phyloP scores from a whole-genome alignment of 2,329 filamentous ascomycete genomes.

The Hypomyces rosellus region DNA sequence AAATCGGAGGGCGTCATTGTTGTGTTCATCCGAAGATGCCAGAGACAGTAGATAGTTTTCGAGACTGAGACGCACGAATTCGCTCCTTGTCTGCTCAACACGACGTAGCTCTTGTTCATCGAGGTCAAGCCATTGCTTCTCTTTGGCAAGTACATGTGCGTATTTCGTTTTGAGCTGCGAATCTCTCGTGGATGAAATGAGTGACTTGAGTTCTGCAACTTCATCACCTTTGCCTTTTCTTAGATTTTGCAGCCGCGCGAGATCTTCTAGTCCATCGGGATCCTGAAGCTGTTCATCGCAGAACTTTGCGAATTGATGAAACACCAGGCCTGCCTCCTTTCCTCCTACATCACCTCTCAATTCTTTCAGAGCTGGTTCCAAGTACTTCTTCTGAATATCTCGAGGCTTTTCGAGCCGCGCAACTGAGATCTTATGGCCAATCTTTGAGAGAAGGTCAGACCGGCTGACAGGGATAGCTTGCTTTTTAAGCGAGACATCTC shows the following conservation, averaged over 20 bases:
- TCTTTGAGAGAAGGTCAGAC: conserved; percentile 76
- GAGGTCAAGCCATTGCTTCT: conserved; percentile 83
- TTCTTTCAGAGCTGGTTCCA: conserved; percentile 77
- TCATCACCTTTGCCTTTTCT: conserved; percentile 77
- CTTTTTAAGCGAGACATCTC: conserved; percentile 52
- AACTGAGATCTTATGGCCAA: conserved; percentile 83
- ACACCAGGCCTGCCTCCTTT: conserved; percentile 76
- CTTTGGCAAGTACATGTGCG: conserved; percentile 58
- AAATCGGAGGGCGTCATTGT: conserved; percentile 86
- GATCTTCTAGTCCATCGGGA: conserved; percentile 75
- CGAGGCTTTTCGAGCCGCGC: conserved; percentile 88
- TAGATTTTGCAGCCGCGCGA: conserved; percentile 71
- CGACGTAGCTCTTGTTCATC: conserved; percentile 82
- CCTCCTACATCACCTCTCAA: conserved; percentile 63
- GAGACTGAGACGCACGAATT: conserved; percentile 80
- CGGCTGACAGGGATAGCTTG: conserved; percentile 68
- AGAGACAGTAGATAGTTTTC: conserved; percentile 90
- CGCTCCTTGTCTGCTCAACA: conserved; percentile 66
- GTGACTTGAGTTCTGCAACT: conserved; percentile 62
- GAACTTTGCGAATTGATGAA: conserved; percentile 90
- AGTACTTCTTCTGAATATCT: conserved; percentile 78
- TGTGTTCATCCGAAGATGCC: conserved; percentile 76
- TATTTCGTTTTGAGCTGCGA: conserved; percentile 51
- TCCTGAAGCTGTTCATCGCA: conserved; percentile 93
- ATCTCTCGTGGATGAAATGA: conserved; percentile 45